Base-by-base conservation (phyloP, 2,329 filamentous ascomycete genomes). In the Exophiala oligosperma region DNA sequence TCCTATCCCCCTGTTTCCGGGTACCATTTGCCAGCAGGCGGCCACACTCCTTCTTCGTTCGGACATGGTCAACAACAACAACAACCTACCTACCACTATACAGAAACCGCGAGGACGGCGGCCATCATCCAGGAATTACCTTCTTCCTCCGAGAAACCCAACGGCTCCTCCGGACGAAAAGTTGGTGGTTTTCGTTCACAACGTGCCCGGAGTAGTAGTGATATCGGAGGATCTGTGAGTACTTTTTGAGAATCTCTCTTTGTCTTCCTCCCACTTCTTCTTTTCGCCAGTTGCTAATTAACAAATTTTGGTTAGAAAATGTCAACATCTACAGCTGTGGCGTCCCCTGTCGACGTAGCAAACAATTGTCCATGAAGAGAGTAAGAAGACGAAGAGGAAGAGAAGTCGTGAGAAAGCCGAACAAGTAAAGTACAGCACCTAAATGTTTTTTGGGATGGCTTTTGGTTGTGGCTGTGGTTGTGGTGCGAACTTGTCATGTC, bases 201-300 rank as follows among this genome's bases (percentile, higher is more conserved):
- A 35, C 32, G 32, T 9, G 24, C 35, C 24, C n/a, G 46, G 51
- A 21, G 44, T 40, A 52, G 50, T n/a, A 32, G 41, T 6, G 41
- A 54, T 23, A 46, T 29, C 14, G 23, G 21, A 24, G 51, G 26
- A 21, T 35, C 51, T 3, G 51, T 54, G 21, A 47, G 51, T 54
- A 21, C 14, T 43, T 40, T 4, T 40, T 17, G 12, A 40, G 12
- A 40, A 14, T 37, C 35, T 37, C 35, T 37, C 35, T 8, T 7
- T 37, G 8, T 37, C 35, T 7, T 7, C 35, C 35, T 8, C 7
- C 8, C 14, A 37, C 35, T 37, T 37, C 35, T 37, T 8, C 35
- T 17, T 17, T 17, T 17, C 17, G 17, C 17, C 17, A 17, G 17
- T 17, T 17, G 17, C 17, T 17, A 17, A 17, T 17, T 17, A 17